Base-by-base conservation (phyloP, 805 yeast species). In the Diddensiella transvaalensis region DNA sequence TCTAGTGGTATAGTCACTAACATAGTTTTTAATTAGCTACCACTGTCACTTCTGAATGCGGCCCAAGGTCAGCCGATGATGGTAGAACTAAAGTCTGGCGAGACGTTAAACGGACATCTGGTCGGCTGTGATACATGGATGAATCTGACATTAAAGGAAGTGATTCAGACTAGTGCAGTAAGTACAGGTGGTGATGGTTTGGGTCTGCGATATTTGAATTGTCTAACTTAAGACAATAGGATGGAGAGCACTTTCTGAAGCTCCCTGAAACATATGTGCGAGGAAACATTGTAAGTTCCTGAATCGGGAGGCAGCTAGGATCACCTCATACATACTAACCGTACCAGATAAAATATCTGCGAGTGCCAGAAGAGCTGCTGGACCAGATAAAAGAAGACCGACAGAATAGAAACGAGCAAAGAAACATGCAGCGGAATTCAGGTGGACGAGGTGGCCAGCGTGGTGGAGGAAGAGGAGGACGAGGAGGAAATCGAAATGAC, bases 101-200 rank as follows among this genome's bases (percentile, higher is more conserved):
- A 87, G 60, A 82, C 91, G 6, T 73, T 90, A 43, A 85, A 84
- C 60, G 99, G 99, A 44, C 78, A 77, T 48, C 73, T 93, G 51
- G 79, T 80, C 48, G 85, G 87, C 61, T 88, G 96, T 59, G 99
- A 93, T 65, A 82, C 87, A 35, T 87, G 95, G 89, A 93, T 93
- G 99, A 93, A 93, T 66, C 73, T 93, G 55, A 86, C 96, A 1
- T 73, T 93, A 46, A 75, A 75, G 29, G 82, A 89, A 54, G 97
- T 84, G 13, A 78, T 82, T 42, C 85, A 82, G 61, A 56, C 59
- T 24, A 54, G 58, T 42, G 45, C 59, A 15, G 56, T 47, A 47
- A 23, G 52, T 29, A 4, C 3, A 3, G 26, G 49, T 3, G 58
- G 49, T 42, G 8, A 22, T 54, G 40, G 8, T 13, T 19, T 3